Evolutionary conservation across 2,329 filamentous ascomycete species (phyloP), one percentile per base, ranked within the genome.

Genomic region (Penicillium glabrum): DNA sequence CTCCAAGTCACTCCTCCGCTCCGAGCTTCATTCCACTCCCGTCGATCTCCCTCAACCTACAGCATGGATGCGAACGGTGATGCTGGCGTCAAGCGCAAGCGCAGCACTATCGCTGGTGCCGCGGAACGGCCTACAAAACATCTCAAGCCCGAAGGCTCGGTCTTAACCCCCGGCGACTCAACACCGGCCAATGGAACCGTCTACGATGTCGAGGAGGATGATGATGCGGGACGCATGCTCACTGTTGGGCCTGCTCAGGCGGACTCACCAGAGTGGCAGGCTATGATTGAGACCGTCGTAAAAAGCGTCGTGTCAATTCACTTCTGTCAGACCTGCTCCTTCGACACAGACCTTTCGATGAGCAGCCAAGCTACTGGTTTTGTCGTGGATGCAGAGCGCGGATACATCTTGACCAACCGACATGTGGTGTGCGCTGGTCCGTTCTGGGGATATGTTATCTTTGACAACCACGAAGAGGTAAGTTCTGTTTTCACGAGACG

Each of bases 361-460:
- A 91, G 91, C 19, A 97, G 92, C 69, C 95, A 99, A 79, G 95
- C 95, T 3, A 99, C 95, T 0, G 95, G 95, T 8, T 99, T 99
- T 72, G 93, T 99, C 16, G 95, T 99, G 24, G 95, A 99, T 78
- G 91, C 95, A 5, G 89, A 96, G 77, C 87, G 86, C 73, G 95
- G 95, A 73, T 92, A 93, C 72, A 93, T 95, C 67, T 77, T 95
- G 73, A 95, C 90, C 11, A 95, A 95, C 73, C 85, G 90, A 57
- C 95, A 99, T 78, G 95, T 99, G 31, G 95, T 98, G 43, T 92
- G 95, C 62, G 85, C 95, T 1, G 95, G 95, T 1, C 95, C 95
- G 1, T 99, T 99, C 77, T 98, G 93, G 89, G 95, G 95, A 47
- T 97, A 96, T 78, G 93, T 90, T 72, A 93, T 99, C 65, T 99